Evolutionary conservation across 768 basidiomycete species (phyloP), one percentile per base, ranked within the genome.

Genomic region (Psilocybe subaeruginosa): DNA sequence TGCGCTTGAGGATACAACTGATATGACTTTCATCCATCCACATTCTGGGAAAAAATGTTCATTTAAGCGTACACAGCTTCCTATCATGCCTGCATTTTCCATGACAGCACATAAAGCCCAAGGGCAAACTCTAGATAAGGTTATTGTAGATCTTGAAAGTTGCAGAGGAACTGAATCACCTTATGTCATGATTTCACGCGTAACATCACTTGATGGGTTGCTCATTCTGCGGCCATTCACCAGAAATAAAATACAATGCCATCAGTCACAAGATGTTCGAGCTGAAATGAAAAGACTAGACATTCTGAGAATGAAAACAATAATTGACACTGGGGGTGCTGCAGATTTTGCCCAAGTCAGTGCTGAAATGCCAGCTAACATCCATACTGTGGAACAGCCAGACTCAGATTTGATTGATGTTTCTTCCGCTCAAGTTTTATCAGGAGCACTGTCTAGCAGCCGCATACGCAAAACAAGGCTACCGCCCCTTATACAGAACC

Each of bases 121-220:
- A 68, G 78, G 80, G 0, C 72, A 75, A 54, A 76, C 77, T 0
- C 35, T 78, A 35, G 8, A 53, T 0, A 62, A 62, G 4, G 73
- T 67, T 0, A 69, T 78, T n/a, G 61, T 80, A 3, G 77, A 81
- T 58, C 19, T 80, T 0, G 33, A 68, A 17, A 58, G 56, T 12
- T 77, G 73, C 35, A 43, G 50, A 6, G 75, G 75, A 0, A 71
- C 70, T 0, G 75, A 80, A 63, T 50, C 73, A 0, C 33, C 33
- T 35, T 82, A 82, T 62, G 78, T 81, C 2, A 81, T 81, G 78
- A 37, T 77, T 0, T 84, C 81, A 3, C 60, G 72, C 0, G 74
- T 69, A 0, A 72, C 58, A 2, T 68, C 63, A 0, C 58, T 80
- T 0, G 39, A 71, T 3, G 74, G 75, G 0, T 37, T 80, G 3